These are phyloP conservation scores for Nakaseomyces delphensis DNA, from an alignment of 1,139 yeast genomes.

Conservation along the genomic window DNA sequence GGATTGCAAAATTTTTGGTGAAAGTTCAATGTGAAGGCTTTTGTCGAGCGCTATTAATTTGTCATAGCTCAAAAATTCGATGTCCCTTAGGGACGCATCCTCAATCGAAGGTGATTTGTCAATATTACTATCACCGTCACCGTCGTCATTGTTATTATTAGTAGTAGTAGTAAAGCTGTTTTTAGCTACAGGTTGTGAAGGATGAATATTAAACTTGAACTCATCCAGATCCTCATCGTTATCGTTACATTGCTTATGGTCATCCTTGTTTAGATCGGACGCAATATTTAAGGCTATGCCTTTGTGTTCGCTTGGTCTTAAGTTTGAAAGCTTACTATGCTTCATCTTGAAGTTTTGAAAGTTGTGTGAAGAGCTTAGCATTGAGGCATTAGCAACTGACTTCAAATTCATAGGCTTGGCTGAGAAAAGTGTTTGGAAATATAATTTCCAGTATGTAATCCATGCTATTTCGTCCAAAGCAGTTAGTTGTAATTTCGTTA, in stretches of 20 bases:
- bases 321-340: constrained; percentile 12
- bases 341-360: constrained; percentile 14
- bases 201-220: constrained; percentile 4
- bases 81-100: constrained; percentile 17
- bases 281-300: constrained; percentile 15
- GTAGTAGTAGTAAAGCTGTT: no score
- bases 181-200: background rate
- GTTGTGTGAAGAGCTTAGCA: constrained; percentile 1
- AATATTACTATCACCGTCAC: background rate
- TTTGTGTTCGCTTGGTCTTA: constrained; percentile 11
- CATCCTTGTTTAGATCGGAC: constrained; percentile 3
- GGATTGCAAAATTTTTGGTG: constrained; percentile 13
- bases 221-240: background rate
- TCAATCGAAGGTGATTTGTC: background rate
- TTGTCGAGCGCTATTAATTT: constrained; percentile 22
- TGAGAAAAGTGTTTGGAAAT: constrained; percentile 12
- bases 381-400: background rate
- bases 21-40: constrained; percentile 16
- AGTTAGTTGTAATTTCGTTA: constrained; percentile 12
- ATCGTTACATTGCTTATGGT: background rate
- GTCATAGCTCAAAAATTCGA: constrained; percentile 22
- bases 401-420: background rate
- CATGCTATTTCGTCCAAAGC: constrained; percentile 17
- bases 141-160: constrained; percentile 8
- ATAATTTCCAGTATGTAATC: constrained; percentile 18